phyloP scores from a whole-genome alignment of 208 protist species.

The Leishmania major region DNA sequence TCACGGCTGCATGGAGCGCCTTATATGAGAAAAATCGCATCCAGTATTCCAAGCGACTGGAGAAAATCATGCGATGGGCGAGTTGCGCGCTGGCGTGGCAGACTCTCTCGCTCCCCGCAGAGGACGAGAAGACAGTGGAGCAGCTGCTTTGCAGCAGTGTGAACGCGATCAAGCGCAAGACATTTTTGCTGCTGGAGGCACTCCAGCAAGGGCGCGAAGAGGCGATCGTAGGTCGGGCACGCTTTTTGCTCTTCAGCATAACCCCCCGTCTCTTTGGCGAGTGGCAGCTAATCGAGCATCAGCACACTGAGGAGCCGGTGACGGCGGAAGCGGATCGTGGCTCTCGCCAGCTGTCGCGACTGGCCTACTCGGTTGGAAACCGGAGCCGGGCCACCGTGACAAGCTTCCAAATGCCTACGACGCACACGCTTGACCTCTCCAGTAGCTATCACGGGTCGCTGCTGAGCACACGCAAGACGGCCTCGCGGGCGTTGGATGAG shows the following conservation, averaged over 20 bases:
- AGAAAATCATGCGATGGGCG: conserved; percentile 41
- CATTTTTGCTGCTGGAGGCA: conserved; percentile 81
- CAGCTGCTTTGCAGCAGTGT: conserved; percentile 43
- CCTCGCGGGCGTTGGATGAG: conserved; percentile 14
- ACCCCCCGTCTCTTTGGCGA: conserved; percentile 65
- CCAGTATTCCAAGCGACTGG: conserved; percentile 39
- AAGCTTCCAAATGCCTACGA: conserved; percentile 22
- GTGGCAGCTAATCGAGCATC: conserved; percentile 51
- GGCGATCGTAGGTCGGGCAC: conserved; percentile 63
- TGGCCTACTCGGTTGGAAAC: conserved; percentile 24
- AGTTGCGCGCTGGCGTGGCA: conserved; percentile 56
- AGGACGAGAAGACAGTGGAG: conserved; percentile 39
- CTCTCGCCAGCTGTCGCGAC: conserved; percentile 31
- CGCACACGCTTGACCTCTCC: conserved; percentile 41
- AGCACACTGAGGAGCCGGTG: conserved; percentile 77
- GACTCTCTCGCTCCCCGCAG: conserved; percentile 25
- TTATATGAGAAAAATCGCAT: conserved; percentile 36
- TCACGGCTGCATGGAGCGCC: conserved; percentile 24
- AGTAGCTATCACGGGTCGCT: conserved; percentile 25
- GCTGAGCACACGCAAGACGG: conserved; percentile 21
- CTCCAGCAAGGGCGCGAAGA: conserved; percentile 69
- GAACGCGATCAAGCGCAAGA: conserved; percentile 67
- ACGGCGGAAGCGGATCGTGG: conserved; percentile 28
- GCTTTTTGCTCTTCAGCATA: conserved; percentile 76
- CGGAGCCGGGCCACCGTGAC: conserved; percentile 31